A percentile compares a stretch with the other conserved stretches of the same genome.
These are phyloP conservation scores for Talaromyces albobiverticillius DNA, from an alignment of 2,329 filamentous ascomycete species.

Conservation along the genomic window DNA sequence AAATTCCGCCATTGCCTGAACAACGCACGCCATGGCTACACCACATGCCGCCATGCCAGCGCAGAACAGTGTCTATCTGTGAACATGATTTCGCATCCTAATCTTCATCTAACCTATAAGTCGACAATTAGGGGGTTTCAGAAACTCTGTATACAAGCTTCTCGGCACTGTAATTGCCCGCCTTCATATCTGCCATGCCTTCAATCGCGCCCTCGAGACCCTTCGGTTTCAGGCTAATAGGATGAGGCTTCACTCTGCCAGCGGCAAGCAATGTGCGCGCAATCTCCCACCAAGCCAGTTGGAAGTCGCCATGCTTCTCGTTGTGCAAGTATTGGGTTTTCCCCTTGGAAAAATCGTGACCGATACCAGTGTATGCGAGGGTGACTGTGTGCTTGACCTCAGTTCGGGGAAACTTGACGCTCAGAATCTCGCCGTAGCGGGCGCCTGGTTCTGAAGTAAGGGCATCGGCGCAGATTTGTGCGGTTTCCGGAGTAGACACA, in stretches of 20 bases:
- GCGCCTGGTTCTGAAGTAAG: constrained; percentile 11
- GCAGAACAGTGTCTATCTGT: background rate
- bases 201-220: constrained; percentile 14
- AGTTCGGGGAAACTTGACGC: constrained; percentile 7
- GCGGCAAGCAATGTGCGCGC: constrained; percentile 8
- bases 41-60: background rate
- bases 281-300: constrained; percentile 8
- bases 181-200: constrained; percentile 10
- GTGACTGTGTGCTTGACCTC: constrained; percentile 12
- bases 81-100: no score
- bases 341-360: constrained; percentile 9
- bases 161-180: constrained; percentile 9
- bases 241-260: constrained; percentile 10
- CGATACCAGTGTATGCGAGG: constrained; percentile 9
- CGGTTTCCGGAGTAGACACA: background rate
- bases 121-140: constrained; percentile 10
- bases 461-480: constrained; percentile 11
- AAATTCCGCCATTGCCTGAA: background rate
- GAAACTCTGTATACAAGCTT: constrained; percentile 15
- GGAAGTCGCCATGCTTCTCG: constrained; percentile 14
- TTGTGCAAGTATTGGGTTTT: background rate
- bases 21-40: background rate
- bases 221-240: constrained; percentile 10
- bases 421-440: constrained; percentile 8
- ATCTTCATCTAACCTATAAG: no score